Base-by-base conservation (phyloP, 2,329 filamentous ascomycete species). In the Sporothrix euskadiensis region DNA sequence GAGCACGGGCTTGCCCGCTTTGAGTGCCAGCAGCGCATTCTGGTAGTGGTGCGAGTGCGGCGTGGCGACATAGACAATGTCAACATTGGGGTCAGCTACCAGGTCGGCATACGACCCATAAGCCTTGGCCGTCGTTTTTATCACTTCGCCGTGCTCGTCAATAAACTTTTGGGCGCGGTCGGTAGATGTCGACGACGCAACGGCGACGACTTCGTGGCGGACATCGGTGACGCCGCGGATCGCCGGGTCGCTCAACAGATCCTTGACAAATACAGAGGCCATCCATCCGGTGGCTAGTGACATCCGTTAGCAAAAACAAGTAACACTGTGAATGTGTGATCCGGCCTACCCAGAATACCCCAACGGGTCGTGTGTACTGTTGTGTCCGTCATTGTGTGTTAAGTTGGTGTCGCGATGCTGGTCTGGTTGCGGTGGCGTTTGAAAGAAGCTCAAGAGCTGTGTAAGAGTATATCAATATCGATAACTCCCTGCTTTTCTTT, bases 41-140 rank as follows among this genome's bases (percentile, higher is more conserved):
- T 97, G 93, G 84, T 94, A 97, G 84, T 97, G 94, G 81, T 97
- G 94, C 78, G 92, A 94, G 83, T 97, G 94, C 19, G 94, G 94
- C 3, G 94, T 97, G 32, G 93, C 94, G 73, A 97, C 89, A 81
- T 97, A 97, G 83, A 97, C 83, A 78, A 97, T 92, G 81, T 97
- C 92, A 77, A 97, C 88, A 78, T 92, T 87, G 8, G 91, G 84
- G 80, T 97, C 93, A 69, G 88, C 87, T 39, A 95, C 93, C 41
- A 97, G 88, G 80, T 94, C 92, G 75, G 90, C 87, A 82, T 97
- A 97, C 14, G 91, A 92, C 74, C 91, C 92, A 80, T 97, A 96
- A 12, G 91, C 87, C 77, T 88, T 88, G 72, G 91, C 91, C 16
- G n/a, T 69, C n/a, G 86, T 16, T 5, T 57, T 57, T 10, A 57